These are phyloP conservation scores for Cydonia oblonga DNA, from an alignment of 331 rosid species.

Conservation along the genomic window DNA sequence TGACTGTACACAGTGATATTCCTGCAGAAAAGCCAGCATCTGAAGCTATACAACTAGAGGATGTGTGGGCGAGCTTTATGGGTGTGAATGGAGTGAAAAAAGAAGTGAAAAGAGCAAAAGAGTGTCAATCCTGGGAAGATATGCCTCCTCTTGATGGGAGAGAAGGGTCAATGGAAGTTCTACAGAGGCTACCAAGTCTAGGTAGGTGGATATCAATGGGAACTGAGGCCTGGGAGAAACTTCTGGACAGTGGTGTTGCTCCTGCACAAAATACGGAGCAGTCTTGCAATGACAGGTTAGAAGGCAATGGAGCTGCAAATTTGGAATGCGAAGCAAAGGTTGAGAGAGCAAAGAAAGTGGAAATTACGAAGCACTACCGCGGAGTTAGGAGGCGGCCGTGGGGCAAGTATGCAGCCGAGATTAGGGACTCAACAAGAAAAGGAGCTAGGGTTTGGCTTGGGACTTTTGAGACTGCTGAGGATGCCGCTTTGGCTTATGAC, in stretches of 20 bases:
- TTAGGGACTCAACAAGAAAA: slow-evolving; percentile 65
- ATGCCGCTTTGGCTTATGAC: slow-evolving; percentile 89
- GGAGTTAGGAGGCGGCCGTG: slow-evolving; percentile 93
- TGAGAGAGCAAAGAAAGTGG: slow-evolving; percentile 14
- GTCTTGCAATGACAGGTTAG: slow-evolving; percentile 3
- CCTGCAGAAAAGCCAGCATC: slow-evolving; percentile 8
- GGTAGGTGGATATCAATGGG: slow-evolving; percentile 97
- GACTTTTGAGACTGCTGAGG: slow-evolving; percentile 70
- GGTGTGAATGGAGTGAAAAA: slow-evolving; percentile 21
- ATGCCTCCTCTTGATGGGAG: slow-evolving; percentile 42
- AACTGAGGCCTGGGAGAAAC: slow-evolving; percentile 72
- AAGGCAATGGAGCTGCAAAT: slow-evolving; percentile 1
- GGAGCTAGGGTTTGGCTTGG: slow-evolving; percentile 91
- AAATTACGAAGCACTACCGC: slow-evolving; percentile 44
- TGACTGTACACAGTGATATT: slow-evolving; percentile 28
- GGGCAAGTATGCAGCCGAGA: slow-evolving; percentile 95
- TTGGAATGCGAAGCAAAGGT: slow-evolving; percentile 6
- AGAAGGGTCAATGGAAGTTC: slow-evolving; percentile 46
- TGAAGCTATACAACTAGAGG: slow-evolving; percentile 56
- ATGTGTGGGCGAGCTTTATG: slow-evolving; percentile 69
- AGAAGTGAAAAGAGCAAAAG: slow-evolving; percentile 12
- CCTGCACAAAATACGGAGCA: slow-evolving; percentile 8
- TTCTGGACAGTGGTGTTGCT: slow-evolving; percentile 26
- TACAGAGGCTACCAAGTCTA: slow-evolving; percentile 70
- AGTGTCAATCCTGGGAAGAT: slow-evolving; percentile 46